phyloP scores from a whole-genome alignment of 2,329 filamentous ascomycete genomes.

The Calonectria henricotiae region DNA sequence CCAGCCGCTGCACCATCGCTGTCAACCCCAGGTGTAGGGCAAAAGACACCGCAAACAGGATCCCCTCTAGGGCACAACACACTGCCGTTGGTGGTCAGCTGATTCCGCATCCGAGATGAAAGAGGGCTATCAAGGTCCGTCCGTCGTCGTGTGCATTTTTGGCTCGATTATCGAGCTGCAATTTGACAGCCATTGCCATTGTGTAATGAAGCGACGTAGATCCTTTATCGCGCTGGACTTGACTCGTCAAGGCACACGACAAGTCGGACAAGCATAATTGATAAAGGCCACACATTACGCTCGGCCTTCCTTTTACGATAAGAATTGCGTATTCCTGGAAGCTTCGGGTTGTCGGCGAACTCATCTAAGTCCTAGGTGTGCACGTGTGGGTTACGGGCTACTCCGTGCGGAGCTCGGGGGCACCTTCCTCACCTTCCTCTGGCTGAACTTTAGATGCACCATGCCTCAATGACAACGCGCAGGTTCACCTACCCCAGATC shows the following conservation, averaged over 20 bases:
- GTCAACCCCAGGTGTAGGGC: no score
- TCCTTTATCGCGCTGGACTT: background rate
- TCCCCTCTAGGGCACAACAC: no score
- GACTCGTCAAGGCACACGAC: background rate
- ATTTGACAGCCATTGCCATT: background rate
- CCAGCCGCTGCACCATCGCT: no score
- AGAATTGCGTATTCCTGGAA: constrained; percentile 12
- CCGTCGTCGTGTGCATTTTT: background rate
- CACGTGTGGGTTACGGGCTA: constrained; percentile 9
- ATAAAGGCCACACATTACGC: background rate
- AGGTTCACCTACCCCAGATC: constrained; percentile 25
- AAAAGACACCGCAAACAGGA: no score
- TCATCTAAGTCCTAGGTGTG: constrained; percentile 6
- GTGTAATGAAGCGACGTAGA: background rate
- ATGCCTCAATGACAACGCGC: constrained; percentile 18
- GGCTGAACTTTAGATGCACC: constrained; percentile 30
- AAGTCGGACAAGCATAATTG: background rate
- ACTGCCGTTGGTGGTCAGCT: constrained; percentile 17
- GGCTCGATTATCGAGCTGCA: background rate
- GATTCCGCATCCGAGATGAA: constrained; percentile 5
- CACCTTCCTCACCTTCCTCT: constrained; percentile 19
- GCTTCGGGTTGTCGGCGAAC: constrained; percentile 26
- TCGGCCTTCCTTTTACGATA: constrained; percentile 19
- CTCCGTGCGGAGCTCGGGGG: constrained; percentile 15
- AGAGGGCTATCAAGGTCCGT: background rate